A percentile compares a stretch with the other conserved stretches of the same genome.
Conservation (phyloP, 176 grass and related monocot species). For the Melocanna baccifera region DNA sequence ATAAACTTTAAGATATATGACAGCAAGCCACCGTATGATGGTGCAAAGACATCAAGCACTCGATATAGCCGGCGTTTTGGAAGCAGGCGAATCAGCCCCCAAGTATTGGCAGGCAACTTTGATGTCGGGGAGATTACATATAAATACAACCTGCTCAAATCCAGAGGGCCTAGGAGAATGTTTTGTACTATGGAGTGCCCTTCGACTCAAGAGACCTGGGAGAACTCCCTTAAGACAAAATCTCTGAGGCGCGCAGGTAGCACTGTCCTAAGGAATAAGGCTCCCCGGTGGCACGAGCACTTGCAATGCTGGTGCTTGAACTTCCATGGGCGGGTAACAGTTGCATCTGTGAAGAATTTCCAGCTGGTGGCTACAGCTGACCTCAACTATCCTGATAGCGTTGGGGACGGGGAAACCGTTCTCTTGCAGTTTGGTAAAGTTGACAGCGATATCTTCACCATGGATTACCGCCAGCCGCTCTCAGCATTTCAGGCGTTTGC, state of each 20-base stretch:
- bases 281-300: constrained; percentile 61
- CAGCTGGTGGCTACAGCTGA: constrained; percentile 42
- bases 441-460: constrained; percentile 42
- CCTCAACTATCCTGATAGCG: neutral
- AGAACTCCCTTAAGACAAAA: constrained; percentile 34
- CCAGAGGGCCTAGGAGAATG: constrained; percentile 65
- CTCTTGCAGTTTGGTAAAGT: constrained; percentile 66
- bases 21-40: constrained; percentile 35
- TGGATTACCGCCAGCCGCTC: constrained; percentile 64
- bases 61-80: constrained; percentile 41
- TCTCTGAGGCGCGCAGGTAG: neutral
- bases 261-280: constrained; percentile 47
- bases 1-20: constrained; percentile 66
- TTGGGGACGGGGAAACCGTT: constrained; percentile 36
- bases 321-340: constrained; percentile 67
- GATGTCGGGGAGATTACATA: constrained; percentile 52
- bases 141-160: constrained; percentile 60
- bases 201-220: constrained; percentile 21
- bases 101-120: constrained; percentile 44
- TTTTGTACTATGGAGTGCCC: constrained; percentile 42
- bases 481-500: constrained; percentile 69
- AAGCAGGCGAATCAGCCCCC: constrained; percentile 52
- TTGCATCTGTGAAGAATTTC: constrained; percentile 71
- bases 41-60: constrained; percentile 39
- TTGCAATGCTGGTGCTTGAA: constrained; percentile 76